phyloP scores from a whole-genome alignment of 177 flowering plant species.

The Vitis hybrid region DNA sequence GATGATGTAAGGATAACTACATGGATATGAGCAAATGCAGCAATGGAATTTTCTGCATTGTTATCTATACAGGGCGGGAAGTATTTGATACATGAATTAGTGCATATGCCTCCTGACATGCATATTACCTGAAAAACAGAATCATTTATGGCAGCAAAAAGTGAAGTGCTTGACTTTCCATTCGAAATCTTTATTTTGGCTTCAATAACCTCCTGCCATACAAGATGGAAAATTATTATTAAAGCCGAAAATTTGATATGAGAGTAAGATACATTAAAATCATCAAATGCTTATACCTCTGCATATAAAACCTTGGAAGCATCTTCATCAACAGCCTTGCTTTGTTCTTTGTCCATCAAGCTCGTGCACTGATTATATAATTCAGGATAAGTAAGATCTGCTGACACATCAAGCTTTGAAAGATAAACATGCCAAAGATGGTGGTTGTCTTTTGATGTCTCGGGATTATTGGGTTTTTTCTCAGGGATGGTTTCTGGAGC shows the following conservation, averaged over 20 bases:
- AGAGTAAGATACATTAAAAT: background rate
- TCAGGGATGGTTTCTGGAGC: constrained; percentile 16
- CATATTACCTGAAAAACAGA: constrained; percentile 50
- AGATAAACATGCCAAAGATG: constrained; percentile 30
- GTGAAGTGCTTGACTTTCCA: constrained; percentile 16
- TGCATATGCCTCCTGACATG: background rate
- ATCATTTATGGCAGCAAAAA: constrained; percentile 39
- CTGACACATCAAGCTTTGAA: constrained; percentile 56
- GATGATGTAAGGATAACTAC: too few relatives aligned
- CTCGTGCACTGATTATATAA: constrained; percentile 37
- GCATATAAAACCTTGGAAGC: constrained; percentile 13
- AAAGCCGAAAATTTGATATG: background rate
- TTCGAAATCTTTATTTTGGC: constrained; percentile 15
- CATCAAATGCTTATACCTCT: constrained; percentile 23
- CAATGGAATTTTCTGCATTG: too few relatives aligned
- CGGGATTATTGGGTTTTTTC: constrained; percentile 22
- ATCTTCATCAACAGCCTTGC: constrained; percentile 14
- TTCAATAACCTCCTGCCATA: constrained; percentile 24
- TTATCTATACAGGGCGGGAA: too few relatives aligned
- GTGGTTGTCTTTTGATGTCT: constrained; percentile 21
- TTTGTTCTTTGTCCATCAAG: constrained; percentile 14
- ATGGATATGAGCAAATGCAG: too few relatives aligned
- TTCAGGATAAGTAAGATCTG: constrained; percentile 47
- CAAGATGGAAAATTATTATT: background rate
- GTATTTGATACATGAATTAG: too few relatives aligned